Evolutionary conservation across 176 grass and related monocot species (phyloP).

Genomic region (Tuctoria greenei): DNA sequence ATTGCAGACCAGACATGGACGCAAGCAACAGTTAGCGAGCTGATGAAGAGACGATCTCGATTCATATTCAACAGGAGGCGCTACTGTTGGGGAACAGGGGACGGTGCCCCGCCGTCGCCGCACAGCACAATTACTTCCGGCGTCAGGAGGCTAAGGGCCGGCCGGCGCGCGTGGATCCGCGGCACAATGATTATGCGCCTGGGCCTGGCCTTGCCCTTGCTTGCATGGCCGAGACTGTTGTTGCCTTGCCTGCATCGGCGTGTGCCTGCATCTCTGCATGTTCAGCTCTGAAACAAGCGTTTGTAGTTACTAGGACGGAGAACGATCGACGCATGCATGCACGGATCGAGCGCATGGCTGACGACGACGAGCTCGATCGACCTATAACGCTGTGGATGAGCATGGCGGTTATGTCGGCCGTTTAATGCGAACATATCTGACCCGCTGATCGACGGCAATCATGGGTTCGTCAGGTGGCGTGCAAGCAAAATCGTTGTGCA

Average conservation of each 20-base stretch:
- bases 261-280: not conserved
- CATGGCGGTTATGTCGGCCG: not conserved
- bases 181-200: constrained; percentile 14
- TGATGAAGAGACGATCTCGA: not conserved
- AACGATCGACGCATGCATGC: too few relatives aligned
- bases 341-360: not conserved
- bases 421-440: not conserved
- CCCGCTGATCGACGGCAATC: not conserved
- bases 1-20: not conserved
- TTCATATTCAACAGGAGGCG: not conserved
- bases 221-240: not conserved
- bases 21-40: not conserved
- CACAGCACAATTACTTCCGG: constrained; percentile 11
- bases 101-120: not conserved
- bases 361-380: not conserved
- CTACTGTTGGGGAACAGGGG: constrained; percentile 6
- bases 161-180: not conserved
- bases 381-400: not conserved
- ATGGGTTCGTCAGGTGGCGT: not conserved
- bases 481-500: not conserved
- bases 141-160: not conserved
- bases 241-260: too few relatives aligned
- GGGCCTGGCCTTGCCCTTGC: too few relatives aligned
- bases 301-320: not conserved
- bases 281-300: not conserved